Percentiles rank a stretch among this genome's conserved stretches.
These are phyloP conservation scores for Sindora glabra DNA, from an alignment of 306 rosid genomes.

Conservation along the genomic window DNA sequence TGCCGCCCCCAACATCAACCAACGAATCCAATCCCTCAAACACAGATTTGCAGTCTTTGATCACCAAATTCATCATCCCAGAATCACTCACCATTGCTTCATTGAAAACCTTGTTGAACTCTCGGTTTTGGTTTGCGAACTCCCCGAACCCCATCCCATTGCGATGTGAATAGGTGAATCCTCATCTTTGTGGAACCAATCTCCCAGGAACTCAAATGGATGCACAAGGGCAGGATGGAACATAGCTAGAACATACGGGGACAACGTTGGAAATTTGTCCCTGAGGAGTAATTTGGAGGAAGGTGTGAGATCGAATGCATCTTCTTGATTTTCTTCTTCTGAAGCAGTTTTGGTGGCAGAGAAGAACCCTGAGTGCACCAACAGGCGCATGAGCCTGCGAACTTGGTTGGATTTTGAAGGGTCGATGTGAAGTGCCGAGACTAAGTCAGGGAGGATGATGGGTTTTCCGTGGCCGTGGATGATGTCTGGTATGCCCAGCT, in stretches of 20 bases:
- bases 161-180: not conserved
- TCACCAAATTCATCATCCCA: slow-evolving; percentile 10
- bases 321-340: too few species aligned
- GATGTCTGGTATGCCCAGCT: slow-evolving; percentile 24
- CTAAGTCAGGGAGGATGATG: slow-evolving; percentile 19
- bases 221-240: not conserved
- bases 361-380: slow-evolving; percentile 20
- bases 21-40: slow-evolving; percentile 12
- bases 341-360: not conserved
- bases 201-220: not conserved
- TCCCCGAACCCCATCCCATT: slow-evolving; percentile 15
- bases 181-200: slow-evolving; percentile 5
- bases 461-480: slow-evolving; percentile 22
- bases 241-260: not conserved
- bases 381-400: slow-evolving; percentile 11
- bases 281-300: slow-evolving; percentile 19
- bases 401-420: not conserved
- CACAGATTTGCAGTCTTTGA: slow-evolving; percentile 15
- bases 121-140: not conserved
- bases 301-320: slow-evolving; percentile 19
- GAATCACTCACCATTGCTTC: slow-evolving; percentile 25
- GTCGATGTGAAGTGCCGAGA: slow-evolving; percentile 12
- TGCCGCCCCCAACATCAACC: slow-evolving; percentile 32
- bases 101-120: not conserved
- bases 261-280: not conserved